Evolutionary conservation across 2,329 filamentous ascomycete species (phyloP).

Genomic region (Exophiala oligosperma): DNA sequence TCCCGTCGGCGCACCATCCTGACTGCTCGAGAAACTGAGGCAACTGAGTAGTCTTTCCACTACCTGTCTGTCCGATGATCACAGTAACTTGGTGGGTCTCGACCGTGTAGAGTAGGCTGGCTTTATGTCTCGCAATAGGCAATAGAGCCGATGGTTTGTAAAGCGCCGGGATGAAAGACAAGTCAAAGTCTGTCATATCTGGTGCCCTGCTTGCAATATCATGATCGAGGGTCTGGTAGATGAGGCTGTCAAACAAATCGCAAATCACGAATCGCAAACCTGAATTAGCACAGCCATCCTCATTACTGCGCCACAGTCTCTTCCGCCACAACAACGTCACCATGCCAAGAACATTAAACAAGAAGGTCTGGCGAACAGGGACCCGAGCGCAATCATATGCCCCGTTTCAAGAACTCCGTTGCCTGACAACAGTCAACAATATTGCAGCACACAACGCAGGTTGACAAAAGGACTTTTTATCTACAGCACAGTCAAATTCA

Average conservation of each 20-base stretch:
- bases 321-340: constrained; percentile 3
- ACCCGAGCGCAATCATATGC: constrained; percentile 9
- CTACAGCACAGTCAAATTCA: neutral
- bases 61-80: constrained; percentile 90
- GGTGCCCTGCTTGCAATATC: neutral
- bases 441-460: neutral
- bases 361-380: neutral
- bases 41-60: constrained; percentile 93
- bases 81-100: constrained; percentile 84
- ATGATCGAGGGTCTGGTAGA: neutral
- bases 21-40: constrained; percentile 86
- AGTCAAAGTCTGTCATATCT: constrained; percentile 21
- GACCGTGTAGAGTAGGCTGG: constrained; percentile 79
- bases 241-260: neutral
- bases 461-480: neutral
- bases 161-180: constrained; percentile 69
- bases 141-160: constrained; percentile 83
- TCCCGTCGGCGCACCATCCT: constrained; percentile 85
- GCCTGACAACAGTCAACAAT: constrained; percentile 5
- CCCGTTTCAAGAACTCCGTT: constrained; percentile 16
- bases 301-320: neutral
- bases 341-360: constrained; percentile 3
- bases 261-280: too few relatives aligned
- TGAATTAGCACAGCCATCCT: too few relatives aligned
- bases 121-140: constrained; percentile 80